A percentile compares a stretch with the other conserved stretches of the same genome.
Conservation (phyloP, 1,139 yeast species). For the Hansenula sp. region DNA sequence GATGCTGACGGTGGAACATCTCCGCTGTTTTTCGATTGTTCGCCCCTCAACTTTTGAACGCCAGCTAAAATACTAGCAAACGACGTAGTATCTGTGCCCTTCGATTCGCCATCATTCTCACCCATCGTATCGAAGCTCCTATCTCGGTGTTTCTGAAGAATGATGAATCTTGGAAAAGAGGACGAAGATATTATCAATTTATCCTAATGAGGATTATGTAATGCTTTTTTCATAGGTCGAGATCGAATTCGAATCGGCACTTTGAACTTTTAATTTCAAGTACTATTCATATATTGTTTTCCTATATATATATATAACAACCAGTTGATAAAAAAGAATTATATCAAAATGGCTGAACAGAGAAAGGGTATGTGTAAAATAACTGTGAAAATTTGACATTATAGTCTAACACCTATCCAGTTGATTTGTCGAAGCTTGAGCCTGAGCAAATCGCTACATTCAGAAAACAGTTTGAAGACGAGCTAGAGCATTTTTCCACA, state of each 20-base stretch:
- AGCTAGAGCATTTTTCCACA: slow-evolving; percentile 78
- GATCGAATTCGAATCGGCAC: no score
- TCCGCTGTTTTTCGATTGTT: background rate
- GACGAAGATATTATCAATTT: no score
- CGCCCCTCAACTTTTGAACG: slow-evolving; percentile 42
- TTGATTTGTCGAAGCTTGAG: slow-evolving; percentile 65
- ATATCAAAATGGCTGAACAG: slow-evolving; percentile 10
- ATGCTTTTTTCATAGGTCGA: no score
- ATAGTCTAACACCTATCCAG: slow-evolving; percentile 15
- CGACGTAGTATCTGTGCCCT: slow-evolving; percentile 44
- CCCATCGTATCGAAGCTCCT: background rate
- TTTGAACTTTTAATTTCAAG: no score
- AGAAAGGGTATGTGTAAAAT: slow-evolving; percentile 14
- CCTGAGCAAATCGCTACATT: slow-evolving; percentile 85
- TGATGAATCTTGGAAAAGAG: no score
- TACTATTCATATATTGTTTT: no score
- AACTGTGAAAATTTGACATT: no score
- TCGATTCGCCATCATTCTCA: background rate
- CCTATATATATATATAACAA: no score
- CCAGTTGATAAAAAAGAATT: no score
- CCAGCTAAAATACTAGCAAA: slow-evolving; percentile 64
- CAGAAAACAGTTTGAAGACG: slow-evolving; percentile 81
- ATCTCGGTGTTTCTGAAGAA: no score
- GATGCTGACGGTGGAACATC: background rate
- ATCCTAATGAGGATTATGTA: background rate